A percentile compares a stretch with the other conserved stretches of the same genome.
Conservation (phyloP, 2,329 filamentous ascomycete genomes). For the Sporothrix pseudoabietina region DNA sequence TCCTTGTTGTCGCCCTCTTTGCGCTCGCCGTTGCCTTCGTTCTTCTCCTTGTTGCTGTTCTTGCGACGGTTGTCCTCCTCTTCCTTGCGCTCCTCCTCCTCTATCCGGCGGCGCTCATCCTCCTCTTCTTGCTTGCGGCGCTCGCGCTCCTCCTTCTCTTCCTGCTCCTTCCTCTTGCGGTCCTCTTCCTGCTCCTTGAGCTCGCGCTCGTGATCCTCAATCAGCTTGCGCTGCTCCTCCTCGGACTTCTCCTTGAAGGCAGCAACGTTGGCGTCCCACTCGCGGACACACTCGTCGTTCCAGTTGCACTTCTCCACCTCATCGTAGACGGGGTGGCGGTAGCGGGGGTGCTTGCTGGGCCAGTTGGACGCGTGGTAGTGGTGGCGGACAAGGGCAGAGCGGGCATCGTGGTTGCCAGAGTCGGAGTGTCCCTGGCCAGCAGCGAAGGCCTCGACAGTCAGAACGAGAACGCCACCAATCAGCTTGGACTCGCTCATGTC, state of each 20-base stretch:
- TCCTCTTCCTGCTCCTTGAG: slow-evolving; percentile 38
- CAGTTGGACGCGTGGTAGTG: slow-evolving; percentile 75
- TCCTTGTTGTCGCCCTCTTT: slow-evolving; percentile 14
- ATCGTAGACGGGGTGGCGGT: slow-evolving; percentile 67
- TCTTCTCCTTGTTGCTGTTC: slow-evolving; percentile 8
- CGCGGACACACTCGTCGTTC: slow-evolving; percentile 63
- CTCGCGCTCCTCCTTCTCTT: slow-evolving; percentile 41
- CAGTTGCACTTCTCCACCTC: slow-evolving; percentile 73
- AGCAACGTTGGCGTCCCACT: slow-evolving; percentile 67
- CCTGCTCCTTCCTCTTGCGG: slow-evolving; percentile 34
- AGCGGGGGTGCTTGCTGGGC: slow-evolving; percentile 67
- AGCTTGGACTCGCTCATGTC: slow-evolving; percentile 66
- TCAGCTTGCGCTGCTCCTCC: slow-evolving; percentile 59
- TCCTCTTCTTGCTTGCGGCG: slow-evolving; percentile 32
- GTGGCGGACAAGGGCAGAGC: slow-evolving; percentile 69
- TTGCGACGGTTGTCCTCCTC: slow-evolving; percentile 22
- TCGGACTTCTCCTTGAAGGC: slow-evolving; percentile 60
- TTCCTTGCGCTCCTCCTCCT: slow-evolving; percentile 27
- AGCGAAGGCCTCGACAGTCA: slow-evolving; percentile 72
- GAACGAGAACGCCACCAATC: slow-evolving; percentile 64
- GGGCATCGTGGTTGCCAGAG: slow-evolving; percentile 68
- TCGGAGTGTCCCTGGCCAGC: slow-evolving; percentile 74
- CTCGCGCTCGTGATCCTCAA: slow-evolving; percentile 44
- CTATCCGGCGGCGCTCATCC: slow-evolving; percentile 28
- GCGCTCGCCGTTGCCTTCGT: background rate